phyloP scores from a whole-genome alignment of 1,139 yeast species.

The Debaryomyces robertsiae region DNA sequence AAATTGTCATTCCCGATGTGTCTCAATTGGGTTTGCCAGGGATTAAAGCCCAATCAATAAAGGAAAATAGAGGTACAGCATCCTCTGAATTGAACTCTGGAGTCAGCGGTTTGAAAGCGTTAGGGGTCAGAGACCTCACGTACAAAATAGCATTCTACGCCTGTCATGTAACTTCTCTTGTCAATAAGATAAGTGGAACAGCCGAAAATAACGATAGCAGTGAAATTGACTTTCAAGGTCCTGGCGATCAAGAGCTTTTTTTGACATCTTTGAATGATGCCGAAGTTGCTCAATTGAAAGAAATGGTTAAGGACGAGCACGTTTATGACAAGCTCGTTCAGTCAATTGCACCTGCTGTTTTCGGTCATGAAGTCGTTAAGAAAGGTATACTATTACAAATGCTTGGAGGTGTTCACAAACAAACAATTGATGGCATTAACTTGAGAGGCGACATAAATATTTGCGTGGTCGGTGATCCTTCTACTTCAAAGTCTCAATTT shows the following conservation, averaged over 20 bases:
- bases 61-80: constrained; percentile 59
- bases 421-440: constrained; percentile 92
- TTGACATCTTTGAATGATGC: constrained; percentile 77
- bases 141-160: constrained; percentile 91
- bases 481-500: constrained; percentile 96
- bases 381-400: constrained; percentile 89
- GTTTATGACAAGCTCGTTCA: constrained; percentile 83
- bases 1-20: constrained; percentile 93
- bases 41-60: constrained; percentile 79
- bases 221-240: constrained; percentile 36
- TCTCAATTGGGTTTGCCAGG: constrained; percentile 97
- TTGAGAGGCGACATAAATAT: constrained; percentile 96
- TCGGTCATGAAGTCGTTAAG: constrained; percentile 93
- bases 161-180: constrained; percentile 73
- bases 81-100: constrained; percentile 81
- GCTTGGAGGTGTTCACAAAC: constrained; percentile 94
- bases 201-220: constrained; percentile 29
- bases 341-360: constrained; percentile 95
- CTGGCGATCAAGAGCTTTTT: constrained; percentile 76
- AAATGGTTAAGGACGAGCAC: constrained; percentile 89
- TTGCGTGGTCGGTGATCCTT: constrained; percentile 97
- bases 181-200: constrained; percentile 48
- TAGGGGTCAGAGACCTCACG: constrained; percentile 93
- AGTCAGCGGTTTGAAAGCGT: constrained; percentile 78
- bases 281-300: constrained; percentile 82